Evolutionary conservation across 345 rosid species (phyloP).

Genomic region (Dovyalis caffra): DNA sequence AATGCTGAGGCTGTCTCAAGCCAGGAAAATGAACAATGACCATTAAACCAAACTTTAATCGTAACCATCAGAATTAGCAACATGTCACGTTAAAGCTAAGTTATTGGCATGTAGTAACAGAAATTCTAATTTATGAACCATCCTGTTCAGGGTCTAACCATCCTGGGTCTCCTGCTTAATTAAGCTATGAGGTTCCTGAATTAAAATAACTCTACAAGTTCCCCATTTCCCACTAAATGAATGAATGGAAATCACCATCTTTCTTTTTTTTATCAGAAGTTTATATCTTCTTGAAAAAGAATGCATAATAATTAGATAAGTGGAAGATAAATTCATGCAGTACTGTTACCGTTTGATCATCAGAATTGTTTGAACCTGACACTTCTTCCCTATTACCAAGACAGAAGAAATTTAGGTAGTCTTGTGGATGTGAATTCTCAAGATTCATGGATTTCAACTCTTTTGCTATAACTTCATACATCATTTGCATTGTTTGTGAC

Average conservation of each 20-base stretch:
- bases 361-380: conserved; percentile 27
- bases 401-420: conserved; percentile 83
- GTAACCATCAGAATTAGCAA: no score
- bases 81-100: no score
- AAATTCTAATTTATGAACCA: no score
- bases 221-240: background rate
- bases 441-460: conserved; percentile 54
- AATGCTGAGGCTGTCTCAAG: background rate
- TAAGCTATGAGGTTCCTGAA: background rate
- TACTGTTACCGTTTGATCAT: conserved; percentile 37
- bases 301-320: background rate
- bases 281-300: background rate
- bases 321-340: background rate
- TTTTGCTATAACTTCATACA: conserved; percentile 66
- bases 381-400: conserved; percentile 69
- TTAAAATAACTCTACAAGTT: background rate
- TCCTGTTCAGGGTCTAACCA: no score
- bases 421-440: conserved; percentile 55
- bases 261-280: background rate
- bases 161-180: background rate
- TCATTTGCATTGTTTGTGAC: conserved; percentile 86
- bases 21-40: background rate
- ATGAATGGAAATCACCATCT: background rate
- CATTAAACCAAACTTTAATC: no score
- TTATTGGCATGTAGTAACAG: no score